Evolutionary conservation across 2,329 filamentous ascomycete species (phyloP).

Genomic region (Neurospora sp.): DNA sequence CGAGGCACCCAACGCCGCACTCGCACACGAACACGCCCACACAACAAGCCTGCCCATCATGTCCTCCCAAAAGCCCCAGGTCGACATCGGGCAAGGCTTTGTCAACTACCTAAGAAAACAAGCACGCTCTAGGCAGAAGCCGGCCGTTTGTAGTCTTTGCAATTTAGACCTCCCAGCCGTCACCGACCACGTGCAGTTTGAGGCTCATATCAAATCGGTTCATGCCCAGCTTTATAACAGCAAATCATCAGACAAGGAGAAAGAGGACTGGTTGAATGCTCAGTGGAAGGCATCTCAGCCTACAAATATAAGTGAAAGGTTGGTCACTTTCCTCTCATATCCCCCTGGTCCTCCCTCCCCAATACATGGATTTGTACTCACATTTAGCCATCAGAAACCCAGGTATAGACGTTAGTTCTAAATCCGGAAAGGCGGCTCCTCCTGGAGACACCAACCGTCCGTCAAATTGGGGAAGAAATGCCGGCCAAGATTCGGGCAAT

Average conservation of each 20-base stretch:
- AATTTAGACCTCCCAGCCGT: constrained; percentile 1
- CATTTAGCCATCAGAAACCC: not conserved
- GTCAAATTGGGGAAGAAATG: not conserved
- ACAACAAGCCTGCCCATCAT: not conserved
- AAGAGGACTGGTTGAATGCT: not conserved
- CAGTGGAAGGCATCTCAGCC: constrained; percentile 8
- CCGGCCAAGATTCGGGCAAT: not conserved
- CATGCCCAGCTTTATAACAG: constrained; percentile 8
- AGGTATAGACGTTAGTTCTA: not conserved
- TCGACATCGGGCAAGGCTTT: not conserved
- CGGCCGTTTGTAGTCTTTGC: constrained; percentile 5
- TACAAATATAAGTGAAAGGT: constrained; percentile 6
- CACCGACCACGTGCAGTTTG: constrained; percentile 1
- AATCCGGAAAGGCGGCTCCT: not conserved
- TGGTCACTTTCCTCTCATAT: not conserved
- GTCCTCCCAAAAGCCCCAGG: not conserved
- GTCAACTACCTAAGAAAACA: not conserved
- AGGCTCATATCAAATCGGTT: constrained; percentile 3
- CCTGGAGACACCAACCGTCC: not conserved
- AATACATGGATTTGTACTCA: not conserved
- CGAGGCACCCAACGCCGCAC: not conserved
- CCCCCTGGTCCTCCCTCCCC: not conserved
- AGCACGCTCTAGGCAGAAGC: not conserved
- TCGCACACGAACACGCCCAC: not conserved
- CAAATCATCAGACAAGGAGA: constrained; percentile 6